phyloP scores from a whole-genome alignment of 75 land plant species.

The Pinus taeda region DNA sequence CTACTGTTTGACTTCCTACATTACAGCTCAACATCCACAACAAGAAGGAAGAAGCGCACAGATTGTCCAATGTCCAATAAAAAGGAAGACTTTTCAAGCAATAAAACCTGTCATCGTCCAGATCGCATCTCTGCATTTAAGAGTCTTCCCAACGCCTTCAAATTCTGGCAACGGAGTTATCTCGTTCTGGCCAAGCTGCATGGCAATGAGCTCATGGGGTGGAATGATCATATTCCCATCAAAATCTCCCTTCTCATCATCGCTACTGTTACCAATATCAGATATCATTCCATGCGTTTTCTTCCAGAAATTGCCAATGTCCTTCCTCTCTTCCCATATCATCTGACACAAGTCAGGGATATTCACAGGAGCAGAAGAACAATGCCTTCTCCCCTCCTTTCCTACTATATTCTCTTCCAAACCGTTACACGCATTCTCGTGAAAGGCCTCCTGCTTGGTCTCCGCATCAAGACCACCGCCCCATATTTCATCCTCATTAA shows the following conservation, averaged over 20 bases:
- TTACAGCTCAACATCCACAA: too few relatives aligned
- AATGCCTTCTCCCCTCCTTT: slow-evolving; percentile 1
- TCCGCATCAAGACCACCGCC: neutral
- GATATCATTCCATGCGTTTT: neutral
- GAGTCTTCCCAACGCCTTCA: slow-evolving; percentile 80
- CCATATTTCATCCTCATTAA: slow-evolving; percentile 7
- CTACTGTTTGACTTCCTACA: too few relatives aligned
- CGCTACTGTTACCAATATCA: neutral
- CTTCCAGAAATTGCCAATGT: slow-evolving; percentile 9
- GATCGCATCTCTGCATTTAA: slow-evolving; percentile 82
- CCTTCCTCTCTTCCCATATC: slow-evolving; percentile 18
- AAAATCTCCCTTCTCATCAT: slow-evolving; percentile 15
- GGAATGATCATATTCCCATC: slow-evolving; percentile 39
- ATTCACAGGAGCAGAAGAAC: slow-evolving; percentile 63
- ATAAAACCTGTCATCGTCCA: slow-evolving; percentile 66
- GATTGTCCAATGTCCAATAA: too few relatives aligned
- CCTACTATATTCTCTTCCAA: neutral
- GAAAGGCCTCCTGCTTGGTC: neutral
- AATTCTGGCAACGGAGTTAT: slow-evolving; percentile 61
- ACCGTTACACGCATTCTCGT: neutral
- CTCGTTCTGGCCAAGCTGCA: slow-evolving; percentile 47
- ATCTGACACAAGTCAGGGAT: slow-evolving; percentile 70
- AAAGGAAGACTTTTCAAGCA: slow-evolving; percentile 14
- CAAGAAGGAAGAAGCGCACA: too few relatives aligned
- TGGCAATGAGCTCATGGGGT: slow-evolving; percentile 66